A percentile compares a stretch with the other conserved stretches of the same genome.
phyloP scores from a whole-genome alignment of 140 eudicot species.

The Erigeron philadelphicus region DNA sequence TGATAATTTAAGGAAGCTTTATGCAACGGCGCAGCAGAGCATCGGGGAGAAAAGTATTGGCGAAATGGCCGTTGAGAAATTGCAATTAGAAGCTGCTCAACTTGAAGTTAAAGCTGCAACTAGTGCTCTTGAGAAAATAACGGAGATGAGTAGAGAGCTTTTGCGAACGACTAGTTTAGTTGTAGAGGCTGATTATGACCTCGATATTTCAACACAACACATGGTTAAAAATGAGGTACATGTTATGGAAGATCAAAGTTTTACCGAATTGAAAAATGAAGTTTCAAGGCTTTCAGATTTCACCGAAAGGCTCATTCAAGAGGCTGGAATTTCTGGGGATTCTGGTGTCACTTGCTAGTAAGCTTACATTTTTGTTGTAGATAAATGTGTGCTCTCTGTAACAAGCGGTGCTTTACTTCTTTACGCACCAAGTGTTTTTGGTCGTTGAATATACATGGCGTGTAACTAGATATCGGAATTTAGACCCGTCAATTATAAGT shows the following conservation, averaged over 20 bases:
- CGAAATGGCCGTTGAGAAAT: constrained; percentile 61
- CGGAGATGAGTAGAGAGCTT: constrained; percentile 69
- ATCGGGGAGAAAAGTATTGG: constrained; percentile 44
- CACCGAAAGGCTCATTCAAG: constrained; percentile 54
- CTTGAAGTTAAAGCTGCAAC: constrained; percentile 85
- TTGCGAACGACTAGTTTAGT: constrained; percentile 46
- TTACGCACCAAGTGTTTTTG: too few relatives aligned
- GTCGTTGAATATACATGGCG: too few relatives aligned
- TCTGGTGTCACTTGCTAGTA: not conserved
- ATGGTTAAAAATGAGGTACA: constrained; percentile 11
- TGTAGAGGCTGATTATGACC: constrained; percentile 44
- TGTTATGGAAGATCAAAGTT: constrained; percentile 19
- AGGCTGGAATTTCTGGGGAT: constrained; percentile 49
- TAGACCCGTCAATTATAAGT: too few relatives aligned
- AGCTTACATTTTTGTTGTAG: constrained; percentile 28
- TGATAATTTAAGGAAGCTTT: constrained; percentile 49
- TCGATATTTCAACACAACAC: constrained; percentile 1
- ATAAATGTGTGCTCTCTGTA: constrained; percentile 14
- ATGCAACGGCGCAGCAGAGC: constrained; percentile 43
- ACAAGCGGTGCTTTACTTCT: too few relatives aligned
- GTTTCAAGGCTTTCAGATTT: constrained; percentile 53
- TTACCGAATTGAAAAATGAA: constrained; percentile 46
- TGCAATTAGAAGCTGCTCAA: constrained; percentile 78
- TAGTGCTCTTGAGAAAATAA: constrained; percentile 53
- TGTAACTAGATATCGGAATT: too few relatives aligned